phyloP scores from a whole-genome alignment of 108 stramenopile species.

The Nitzschia putrida region DNA sequence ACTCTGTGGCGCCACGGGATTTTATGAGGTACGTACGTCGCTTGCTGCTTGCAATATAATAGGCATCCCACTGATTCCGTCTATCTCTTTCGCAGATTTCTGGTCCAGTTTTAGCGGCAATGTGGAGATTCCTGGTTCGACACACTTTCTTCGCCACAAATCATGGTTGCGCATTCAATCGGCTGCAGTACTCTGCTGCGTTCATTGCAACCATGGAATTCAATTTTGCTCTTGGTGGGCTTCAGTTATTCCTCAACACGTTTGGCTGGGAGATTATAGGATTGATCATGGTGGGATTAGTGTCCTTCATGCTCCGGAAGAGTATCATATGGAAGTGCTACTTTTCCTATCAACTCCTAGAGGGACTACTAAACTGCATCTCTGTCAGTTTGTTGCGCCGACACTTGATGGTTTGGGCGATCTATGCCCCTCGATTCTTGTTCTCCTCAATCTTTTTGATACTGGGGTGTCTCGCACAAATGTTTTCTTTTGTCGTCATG shows the following conservation, averaged over 20 bases:
- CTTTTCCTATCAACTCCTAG: slow-evolving; percentile 64
- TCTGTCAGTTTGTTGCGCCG: slow-evolving; percentile 77
- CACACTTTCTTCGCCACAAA: slow-evolving; percentile 81
- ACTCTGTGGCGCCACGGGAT: slow-evolving; percentile 44
- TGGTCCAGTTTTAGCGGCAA: slow-evolving; percentile 52
- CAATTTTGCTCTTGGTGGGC: slow-evolving; percentile 62
- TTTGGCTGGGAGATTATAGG: slow-evolving; percentile 86
- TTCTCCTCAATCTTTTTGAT: slow-evolving; percentile 67
- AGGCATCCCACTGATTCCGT: too few species aligned
- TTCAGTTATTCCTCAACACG: slow-evolving; percentile 79
- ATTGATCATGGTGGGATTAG: slow-evolving; percentile 45
- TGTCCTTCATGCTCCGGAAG: slow-evolving; percentile 25
- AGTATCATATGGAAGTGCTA: slow-evolving; percentile 63
- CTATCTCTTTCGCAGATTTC: slow-evolving; percentile 26
- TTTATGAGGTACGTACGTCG: slow-evolving; percentile 34
- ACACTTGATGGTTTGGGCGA: slow-evolving; percentile 88
- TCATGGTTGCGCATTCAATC: slow-evolving; percentile 81
- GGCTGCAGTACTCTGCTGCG: slow-evolving; percentile 79
- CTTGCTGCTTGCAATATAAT: too few species aligned
- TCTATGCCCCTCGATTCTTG: slow-evolving; percentile 84
- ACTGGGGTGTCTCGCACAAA: slow-evolving; percentile 38
- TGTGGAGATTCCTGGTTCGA: slow-evolving; percentile 71
- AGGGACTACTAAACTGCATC: slow-evolving; percentile 65
- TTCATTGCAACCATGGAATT: slow-evolving; percentile 80
- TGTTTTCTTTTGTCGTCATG: neutral